Evolutionary conservation across 768 basidiomycete species (phyloP).

Genomic region (Kwoniella sp.): DNA sequence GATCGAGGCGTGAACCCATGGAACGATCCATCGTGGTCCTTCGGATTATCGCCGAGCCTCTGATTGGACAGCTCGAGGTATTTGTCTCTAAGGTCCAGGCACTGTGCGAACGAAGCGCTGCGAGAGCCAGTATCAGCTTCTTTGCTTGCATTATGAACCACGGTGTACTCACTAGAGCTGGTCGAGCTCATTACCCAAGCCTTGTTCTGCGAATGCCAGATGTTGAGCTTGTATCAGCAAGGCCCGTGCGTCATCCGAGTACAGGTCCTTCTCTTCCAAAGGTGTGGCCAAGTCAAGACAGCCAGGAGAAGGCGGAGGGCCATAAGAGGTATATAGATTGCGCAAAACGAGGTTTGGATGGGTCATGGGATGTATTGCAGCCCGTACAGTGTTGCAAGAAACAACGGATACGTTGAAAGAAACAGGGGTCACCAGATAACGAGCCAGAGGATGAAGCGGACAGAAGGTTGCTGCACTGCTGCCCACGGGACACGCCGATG

Average conservation of each 20-base stretch:
- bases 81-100: constrained; percentile 89
- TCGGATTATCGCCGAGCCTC: constrained; percentile 88
- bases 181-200: constrained; percentile 49
- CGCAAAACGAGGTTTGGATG: constrained; percentile 13
- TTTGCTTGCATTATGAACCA: background rate
- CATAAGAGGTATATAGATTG: background rate
- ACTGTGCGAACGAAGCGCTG: constrained; percentile 64
- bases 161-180: constrained; percentile 45
- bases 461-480: too few species aligned
- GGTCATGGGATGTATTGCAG: too few species aligned
- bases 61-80: constrained; percentile 85
- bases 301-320: constrained; percentile 6
- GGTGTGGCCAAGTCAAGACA: constrained; percentile 8
- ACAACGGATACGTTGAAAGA: too few species aligned
- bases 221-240: constrained; percentile 45
- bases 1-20: constrained; percentile 61
- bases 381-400: too few species aligned
- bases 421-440: too few species aligned
- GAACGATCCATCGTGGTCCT: constrained; percentile 79
- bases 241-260: constrained; percentile 7
- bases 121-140: background rate
- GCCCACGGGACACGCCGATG: too few species aligned
- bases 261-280: background rate
- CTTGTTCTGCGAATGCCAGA: constrained; percentile 48
- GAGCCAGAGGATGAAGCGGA: too few species aligned